Conservation (phyloP, 2,329 filamentous ascomycete genomes). For the Cucurbitaria berberidis region DNA sequence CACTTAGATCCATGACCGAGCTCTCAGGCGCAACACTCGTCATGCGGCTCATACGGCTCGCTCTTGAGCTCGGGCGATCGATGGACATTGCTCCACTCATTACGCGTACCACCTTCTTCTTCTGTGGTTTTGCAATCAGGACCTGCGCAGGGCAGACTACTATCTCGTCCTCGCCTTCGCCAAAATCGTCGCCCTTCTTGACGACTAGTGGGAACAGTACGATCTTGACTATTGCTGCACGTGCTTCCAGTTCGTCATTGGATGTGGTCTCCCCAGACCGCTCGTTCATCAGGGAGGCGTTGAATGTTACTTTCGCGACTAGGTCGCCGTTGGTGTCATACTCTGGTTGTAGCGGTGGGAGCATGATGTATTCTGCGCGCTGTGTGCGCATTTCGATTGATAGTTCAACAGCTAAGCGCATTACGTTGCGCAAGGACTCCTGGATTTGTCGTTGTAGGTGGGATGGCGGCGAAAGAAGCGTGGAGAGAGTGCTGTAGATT, state of each 20-base stretch:
- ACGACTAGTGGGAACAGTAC: conserved; percentile 96
- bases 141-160: conserved; percentile 96
- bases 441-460: conserved; percentile 81
- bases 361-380: conserved; percentile 97
- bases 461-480: conserved; percentile 83
- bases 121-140: conserved; percentile 66
- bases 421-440: conserved; percentile 83
- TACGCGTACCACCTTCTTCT: conserved; percentile 58
- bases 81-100: conserved; percentile 59
- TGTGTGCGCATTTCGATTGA: conserved; percentile 98
- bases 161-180: conserved; percentile 89
- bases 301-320: conserved; percentile 86
- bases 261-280: conserved; percentile 72
- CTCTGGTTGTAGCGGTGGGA: conserved; percentile 90
- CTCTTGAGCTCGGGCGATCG: conserved; percentile 33
- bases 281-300: conserved; percentile 93
- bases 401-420: conserved; percentile 85
- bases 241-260: conserved; percentile 80
- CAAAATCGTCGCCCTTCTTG: conserved; percentile 90
- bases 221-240: conserved; percentile 80
- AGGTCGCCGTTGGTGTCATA: conserved; percentile 94
- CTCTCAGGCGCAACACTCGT: conserved; percentile 43
- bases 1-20: conserved; percentile 44
- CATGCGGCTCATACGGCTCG: conserved; percentile 32
- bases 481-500: conserved; percentile 81